A percentile compares a stretch with the other conserved stretches of the same genome.
Conservation (phyloP, 495 filamentous ascomycete genomes). For the Penicillium cosmopolitanum region DNA sequence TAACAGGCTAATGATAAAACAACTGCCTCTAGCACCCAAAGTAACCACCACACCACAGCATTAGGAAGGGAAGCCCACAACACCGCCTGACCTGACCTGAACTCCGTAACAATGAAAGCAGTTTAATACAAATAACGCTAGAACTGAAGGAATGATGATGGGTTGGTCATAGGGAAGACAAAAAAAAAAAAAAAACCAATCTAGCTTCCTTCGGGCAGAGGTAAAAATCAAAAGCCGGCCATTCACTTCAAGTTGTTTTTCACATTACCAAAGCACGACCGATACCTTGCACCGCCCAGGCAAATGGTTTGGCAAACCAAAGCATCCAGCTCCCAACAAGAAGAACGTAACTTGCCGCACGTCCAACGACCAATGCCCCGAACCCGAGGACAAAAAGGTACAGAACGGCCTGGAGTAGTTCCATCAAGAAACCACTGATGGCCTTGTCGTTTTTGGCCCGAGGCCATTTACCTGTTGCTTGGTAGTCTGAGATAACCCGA, state of each 20-base stretch:
- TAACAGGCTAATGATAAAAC: background rate
- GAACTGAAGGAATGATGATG: background rate
- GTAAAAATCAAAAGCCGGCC: background rate
- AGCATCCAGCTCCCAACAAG: conserved; percentile 46
- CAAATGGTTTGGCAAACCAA: conserved; percentile 48
- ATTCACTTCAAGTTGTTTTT: background rate
- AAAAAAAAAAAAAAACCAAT: background rate
- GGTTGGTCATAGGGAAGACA: background rate
- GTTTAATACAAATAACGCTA: background rate
- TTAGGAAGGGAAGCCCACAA: background rate
- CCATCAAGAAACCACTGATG: conserved; percentile 33
- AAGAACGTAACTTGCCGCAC: conserved; percentile 38
- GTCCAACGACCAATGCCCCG: conserved; percentile 36
- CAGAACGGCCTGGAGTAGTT: conserved; percentile 41
- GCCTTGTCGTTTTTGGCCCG: conserved; percentile 34
- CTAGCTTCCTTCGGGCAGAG: background rate
- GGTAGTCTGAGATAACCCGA: conserved; percentile 34
- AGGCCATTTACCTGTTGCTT: conserved; percentile 41
- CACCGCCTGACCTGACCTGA: background rate
- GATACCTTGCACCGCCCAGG: conserved; percentile 37
- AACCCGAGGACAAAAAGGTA: conserved; percentile 44
- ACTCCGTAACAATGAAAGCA: conserved; percentile 2
- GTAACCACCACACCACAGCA: background rate
- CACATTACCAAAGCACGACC: conserved; percentile 29
- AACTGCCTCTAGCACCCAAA: too few species aligned